A percentile compares a stretch with the other conserved stretches of the same genome.
Conservation (phyloP, 352 stramenopile species). For the Phytophthora nicotianae region DNA sequence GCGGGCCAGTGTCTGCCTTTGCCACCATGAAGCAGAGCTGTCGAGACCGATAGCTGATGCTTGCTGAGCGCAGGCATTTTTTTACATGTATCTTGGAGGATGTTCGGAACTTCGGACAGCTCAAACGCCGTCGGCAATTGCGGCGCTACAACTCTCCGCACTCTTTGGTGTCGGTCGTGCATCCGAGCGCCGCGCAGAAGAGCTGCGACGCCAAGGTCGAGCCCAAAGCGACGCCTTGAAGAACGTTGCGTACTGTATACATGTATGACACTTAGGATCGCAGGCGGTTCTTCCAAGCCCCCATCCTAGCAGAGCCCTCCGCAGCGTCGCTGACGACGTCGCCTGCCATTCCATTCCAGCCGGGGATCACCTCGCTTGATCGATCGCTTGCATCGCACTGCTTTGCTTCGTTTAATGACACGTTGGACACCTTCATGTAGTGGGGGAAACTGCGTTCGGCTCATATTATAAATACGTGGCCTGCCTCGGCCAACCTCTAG, state of each 20-base stretch:
- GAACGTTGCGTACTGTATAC: background rate
- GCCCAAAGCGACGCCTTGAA: background rate
- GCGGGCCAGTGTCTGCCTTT: slow-evolving; percentile 8
- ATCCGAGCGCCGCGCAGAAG: slow-evolving; percentile 10
- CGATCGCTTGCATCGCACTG: slow-evolving; percentile 8
- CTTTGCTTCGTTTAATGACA: background rate
- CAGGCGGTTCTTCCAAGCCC: slow-evolving; percentile 13
- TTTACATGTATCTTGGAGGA: slow-evolving; percentile 18
- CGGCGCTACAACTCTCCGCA: background rate
- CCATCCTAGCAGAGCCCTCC: slow-evolving; percentile 7
- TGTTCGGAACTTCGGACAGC: slow-evolving; percentile 1
- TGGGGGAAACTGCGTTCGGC: slow-evolving; percentile 8
- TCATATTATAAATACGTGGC: slow-evolving; percentile 43
- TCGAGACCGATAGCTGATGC: slow-evolving; percentile 26
- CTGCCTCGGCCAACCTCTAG: slow-evolving; percentile 25
- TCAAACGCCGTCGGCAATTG: background rate
- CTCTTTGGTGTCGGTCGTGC: slow-evolving; percentile 5
- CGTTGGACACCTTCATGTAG: background rate
- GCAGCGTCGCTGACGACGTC: slow-evolving; percentile 17
- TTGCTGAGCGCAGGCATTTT: slow-evolving; percentile 31
- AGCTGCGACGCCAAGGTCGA: slow-evolving; percentile 16
- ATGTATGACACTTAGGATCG: slow-evolving; percentile 11
- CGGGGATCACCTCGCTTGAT: background rate
- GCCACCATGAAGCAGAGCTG: slow-evolving; percentile 7
- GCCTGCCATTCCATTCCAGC: slow-evolving; percentile 26